Conservation (phyloP, 225 moss, liverwort and hornwort species). For the Takakia lepidozioides region DNA sequence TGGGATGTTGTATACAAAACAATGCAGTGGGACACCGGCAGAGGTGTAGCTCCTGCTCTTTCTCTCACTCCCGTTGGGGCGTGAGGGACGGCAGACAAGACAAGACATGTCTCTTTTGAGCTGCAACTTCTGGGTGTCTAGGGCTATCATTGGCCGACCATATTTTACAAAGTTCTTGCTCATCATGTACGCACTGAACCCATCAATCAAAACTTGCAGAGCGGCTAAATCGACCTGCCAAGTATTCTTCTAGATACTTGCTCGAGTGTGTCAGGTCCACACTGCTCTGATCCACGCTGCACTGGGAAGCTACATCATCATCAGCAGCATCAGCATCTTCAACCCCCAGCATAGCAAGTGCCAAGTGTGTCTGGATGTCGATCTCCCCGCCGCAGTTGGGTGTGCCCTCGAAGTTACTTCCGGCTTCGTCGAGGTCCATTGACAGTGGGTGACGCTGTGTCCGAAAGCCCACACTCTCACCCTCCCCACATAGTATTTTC, state of each 20-base stretch:
- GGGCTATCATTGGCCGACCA: no score
- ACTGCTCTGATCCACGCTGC: conserved; percentile 31
- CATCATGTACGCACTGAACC: no score
- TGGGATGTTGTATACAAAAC: no score
- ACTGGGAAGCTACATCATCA: conserved; percentile 34
- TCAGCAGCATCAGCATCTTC: conserved; percentile 38
- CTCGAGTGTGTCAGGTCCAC: conserved; percentile 36
- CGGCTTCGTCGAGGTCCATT: conserved; percentile 20
- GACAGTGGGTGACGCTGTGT: conserved; percentile 14
- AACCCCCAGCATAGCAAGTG: conserved; percentile 55
- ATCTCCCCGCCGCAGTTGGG: not conserved
- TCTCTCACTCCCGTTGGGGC: no score
- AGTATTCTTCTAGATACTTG: conserved; percentile 42
- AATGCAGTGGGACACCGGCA: no score
- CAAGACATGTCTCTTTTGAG: no score
- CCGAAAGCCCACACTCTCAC: conserved; percentile 9
- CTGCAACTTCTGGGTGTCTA: no score
- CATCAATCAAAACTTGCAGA: conserved; percentile 50
- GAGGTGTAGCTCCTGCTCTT: no score
- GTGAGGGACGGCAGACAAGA: no score
- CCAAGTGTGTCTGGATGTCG: conserved; percentile 34
- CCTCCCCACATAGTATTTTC: conserved; percentile 24
- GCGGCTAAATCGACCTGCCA: conserved; percentile 48
- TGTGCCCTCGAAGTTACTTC: conserved; percentile 3
- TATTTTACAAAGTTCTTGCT: no score